A percentile compares a stretch with the other conserved stretches of the same genome.
Conservation (phyloP, 176 grass and related monocot species). For the Aechmea fasciata region DNA sequence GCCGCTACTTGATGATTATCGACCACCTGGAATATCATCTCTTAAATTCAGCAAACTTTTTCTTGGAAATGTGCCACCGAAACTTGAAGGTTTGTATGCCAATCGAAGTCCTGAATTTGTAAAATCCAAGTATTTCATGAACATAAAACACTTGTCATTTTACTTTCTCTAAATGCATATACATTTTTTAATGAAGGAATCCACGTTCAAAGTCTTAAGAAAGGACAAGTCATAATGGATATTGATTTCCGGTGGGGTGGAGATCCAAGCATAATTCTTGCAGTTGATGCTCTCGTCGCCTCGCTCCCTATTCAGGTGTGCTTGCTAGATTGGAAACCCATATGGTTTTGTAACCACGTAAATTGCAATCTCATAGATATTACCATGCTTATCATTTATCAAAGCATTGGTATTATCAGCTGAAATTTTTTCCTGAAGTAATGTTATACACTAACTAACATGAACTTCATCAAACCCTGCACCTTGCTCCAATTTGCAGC, state of each 20-base stretch:
- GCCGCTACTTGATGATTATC: slow-evolving; percentile 91
- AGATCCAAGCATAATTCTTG: slow-evolving; percentile 94
- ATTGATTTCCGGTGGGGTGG: slow-evolving; percentile 98
- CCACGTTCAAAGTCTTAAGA: slow-evolving; percentile 78
- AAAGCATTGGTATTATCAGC: neutral
- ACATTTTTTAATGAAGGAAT: slow-evolving; percentile 52
- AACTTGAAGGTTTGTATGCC: slow-evolving; percentile 76
- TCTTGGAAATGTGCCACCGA: slow-evolving; percentile 87
- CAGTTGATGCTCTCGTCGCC: slow-evolving; percentile 83
- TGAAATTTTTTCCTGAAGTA: slow-evolving; percentile 11
- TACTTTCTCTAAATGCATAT: neutral
- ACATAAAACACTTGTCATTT: neutral
- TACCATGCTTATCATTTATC: slow-evolving; percentile 10
- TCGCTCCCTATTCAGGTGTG: slow-evolving; percentile 90
- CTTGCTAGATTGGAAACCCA: neutral
- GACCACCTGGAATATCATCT: slow-evolving; percentile 87
- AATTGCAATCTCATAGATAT: too few relatives aligned
- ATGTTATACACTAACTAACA: slow-evolving; percentile 3
- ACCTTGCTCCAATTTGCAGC: slow-evolving; percentile 31
- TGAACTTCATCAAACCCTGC: slow-evolving; percentile 19
- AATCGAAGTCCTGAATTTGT: neutral
- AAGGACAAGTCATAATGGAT: slow-evolving; percentile 95
- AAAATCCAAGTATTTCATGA: neutral
- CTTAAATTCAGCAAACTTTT: slow-evolving; percentile 95
- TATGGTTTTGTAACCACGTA: too few relatives aligned